Conservation (phyloP, 2,329 filamentous ascomycete species). For the Aspergillus clavatus region DNA sequence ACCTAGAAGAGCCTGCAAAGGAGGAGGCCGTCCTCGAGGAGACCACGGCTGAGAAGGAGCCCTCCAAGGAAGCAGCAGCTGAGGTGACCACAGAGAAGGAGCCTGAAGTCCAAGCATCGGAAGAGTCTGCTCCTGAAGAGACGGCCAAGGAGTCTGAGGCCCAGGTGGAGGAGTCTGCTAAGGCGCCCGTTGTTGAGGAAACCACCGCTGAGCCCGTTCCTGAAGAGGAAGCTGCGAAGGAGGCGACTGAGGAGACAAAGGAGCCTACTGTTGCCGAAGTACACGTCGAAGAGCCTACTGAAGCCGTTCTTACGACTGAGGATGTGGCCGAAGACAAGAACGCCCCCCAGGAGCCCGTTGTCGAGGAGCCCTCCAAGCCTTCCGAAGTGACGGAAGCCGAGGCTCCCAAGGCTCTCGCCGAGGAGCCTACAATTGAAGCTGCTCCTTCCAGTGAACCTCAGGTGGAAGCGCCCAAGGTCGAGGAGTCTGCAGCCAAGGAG, state of each 20-base stretch:
- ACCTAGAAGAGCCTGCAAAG: background rate
- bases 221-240: background rate
- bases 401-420: background rate
- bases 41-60: constrained; percentile 1
- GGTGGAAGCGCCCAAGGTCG: background rate
- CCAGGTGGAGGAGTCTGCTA: background rate
- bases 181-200: background rate
- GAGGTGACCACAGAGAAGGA: constrained; percentile 7
- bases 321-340: background rate
- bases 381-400: background rate
- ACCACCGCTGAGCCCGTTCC: background rate
- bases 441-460: background rate
- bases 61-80: background rate
- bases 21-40: constrained; percentile 1
- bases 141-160: constrained; percentile 2
- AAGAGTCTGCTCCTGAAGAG: constrained; percentile 3
- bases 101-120: constrained; percentile 4
- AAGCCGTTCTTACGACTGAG: background rate
- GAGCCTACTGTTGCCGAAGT: background rate
- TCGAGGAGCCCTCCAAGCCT: constrained; percentile 4
- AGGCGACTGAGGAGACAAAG: background rate
- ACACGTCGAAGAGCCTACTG: background rate
- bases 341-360: background rate
- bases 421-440: background rate
- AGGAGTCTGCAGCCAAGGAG: background rate